Base-by-base conservation (phyloP, 2,329 filamentous ascomycete species). In the Aureobasidium namibiae region DNA sequence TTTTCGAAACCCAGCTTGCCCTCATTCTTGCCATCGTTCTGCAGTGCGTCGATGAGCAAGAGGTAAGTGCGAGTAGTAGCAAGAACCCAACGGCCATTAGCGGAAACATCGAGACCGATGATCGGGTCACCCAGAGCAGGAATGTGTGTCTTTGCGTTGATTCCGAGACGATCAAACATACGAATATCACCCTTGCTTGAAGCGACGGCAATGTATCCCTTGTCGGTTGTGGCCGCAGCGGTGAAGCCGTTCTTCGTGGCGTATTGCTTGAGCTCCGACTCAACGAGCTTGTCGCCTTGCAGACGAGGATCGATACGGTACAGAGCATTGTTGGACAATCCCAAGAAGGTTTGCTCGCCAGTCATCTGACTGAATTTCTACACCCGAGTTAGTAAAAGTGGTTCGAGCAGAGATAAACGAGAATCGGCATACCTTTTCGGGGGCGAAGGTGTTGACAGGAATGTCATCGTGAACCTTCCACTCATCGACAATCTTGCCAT, bases 401-500 rank as follows among this genome's bases (percentile, higher is more conserved):
- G 1, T 29, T 6, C 14, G 14, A 33, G n/a, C 10, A 10, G 44
- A n/a, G 14, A 5, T n/a, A 8, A 36, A 23, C n/a, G 5, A 3
- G 14, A 14, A 16, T 23, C 11, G 34, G 72, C 78, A 72, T 74
- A 83, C 81, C 61, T 87, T 96, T 73, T 96, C 92, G 0, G 94
- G 94, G 0, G 90, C 90, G 73, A 97, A 97, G 10, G 87, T 94
- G 58, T 89, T 85, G 62, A 97, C 89, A 0, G 90, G 87, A 59
- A 99, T 96, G 70, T 97, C 90, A 63, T 99, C 92, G 69, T 99
- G 92, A 14, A 99, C 83, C 67, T 96, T 96, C 94, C 94, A 99
- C 74, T 99, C 94, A 69, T 99, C 94, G 1, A 97, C 91, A 36
- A 99, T 89, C 76, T 96, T 97, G 65, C 94, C 94, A 66, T 95